These are phyloP conservation scores for Diutina scorzettiae DNA, from an alignment of 1,139 yeast species.

Conservation along the genomic window DNA sequence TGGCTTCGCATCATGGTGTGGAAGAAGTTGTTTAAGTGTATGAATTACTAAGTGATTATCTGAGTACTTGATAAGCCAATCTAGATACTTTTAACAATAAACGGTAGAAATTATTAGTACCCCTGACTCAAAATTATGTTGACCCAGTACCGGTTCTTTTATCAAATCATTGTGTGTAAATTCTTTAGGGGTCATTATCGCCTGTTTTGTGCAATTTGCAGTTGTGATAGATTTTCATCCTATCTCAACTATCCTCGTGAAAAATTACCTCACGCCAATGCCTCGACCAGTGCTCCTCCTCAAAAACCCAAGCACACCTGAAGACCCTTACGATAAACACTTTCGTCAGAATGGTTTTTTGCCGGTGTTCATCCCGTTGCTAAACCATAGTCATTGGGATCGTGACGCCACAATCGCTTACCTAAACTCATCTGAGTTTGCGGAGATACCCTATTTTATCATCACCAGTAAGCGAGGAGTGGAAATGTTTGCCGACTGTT, in stretches of 20 bases:
- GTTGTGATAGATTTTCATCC: conserved; percentile 51
- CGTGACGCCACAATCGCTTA: conserved; percentile 29
- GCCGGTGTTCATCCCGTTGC: conserved; percentile 53
- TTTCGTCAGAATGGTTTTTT: conserved; percentile 23
- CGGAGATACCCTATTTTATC: conserved; percentile 31
- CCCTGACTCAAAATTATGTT: too few species aligned
- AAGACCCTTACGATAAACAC: conserved; percentile 46
- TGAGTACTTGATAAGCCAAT: too few species aligned
- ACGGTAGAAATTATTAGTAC: too few species aligned
- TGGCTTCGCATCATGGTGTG: too few species aligned
- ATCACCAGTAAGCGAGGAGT: conserved; percentile 93
- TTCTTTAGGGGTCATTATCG: too few species aligned
- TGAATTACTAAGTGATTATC: too few species aligned
- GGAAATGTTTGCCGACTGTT: conserved; percentile 50
- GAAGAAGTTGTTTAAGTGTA: too few species aligned
- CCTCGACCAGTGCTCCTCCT: conserved; percentile 25
- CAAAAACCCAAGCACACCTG: conserved; percentile 57
- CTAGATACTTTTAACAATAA: too few species aligned
- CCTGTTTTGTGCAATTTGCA: conserved; percentile 39
- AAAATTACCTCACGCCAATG: conserved; percentile 6
- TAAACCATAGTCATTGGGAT: conserved; percentile 49
- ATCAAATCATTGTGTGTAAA: too few species aligned
- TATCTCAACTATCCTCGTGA: conserved; percentile 52
- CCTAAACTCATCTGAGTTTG: conserved; percentile 30
- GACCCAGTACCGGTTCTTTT: too few species aligned